Evolutionary conservation across 306 rosid genomes (phyloP), one percentile per base, ranked within the genome.

Genomic region (Quercus bicolor): DNA sequence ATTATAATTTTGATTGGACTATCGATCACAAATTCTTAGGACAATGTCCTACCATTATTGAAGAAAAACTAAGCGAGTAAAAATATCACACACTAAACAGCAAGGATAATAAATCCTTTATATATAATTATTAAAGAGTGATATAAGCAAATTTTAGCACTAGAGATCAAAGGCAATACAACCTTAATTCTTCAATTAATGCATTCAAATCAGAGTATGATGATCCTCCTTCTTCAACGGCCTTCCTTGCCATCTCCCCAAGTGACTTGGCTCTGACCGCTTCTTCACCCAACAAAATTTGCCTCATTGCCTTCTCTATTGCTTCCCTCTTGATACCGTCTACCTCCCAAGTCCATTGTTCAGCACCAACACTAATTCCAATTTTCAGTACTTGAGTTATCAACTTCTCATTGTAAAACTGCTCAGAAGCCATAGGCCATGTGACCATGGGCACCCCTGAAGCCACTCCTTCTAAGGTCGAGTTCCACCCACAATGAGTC

Each of bases 401-500:
- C 28, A 86, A 19, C 53, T 80, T 86, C 78, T 86, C 89, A 16
- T 79, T 86, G 78, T 76, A 82, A 62, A 86, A 86, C 20, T 79
- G 84, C 75, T 86, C 86, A 0, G 69, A 78, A 2, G 55, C 9
- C 2, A 79, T 33, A 1, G 88, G 88, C 88, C 86, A 82, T 1
- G 80, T 76, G 12, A 77, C 79, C 86, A 85, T 82, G 4, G 84
- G 82, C 11, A 79, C 60, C 13, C 84, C 82, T 0, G 79, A 71
- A 6, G 78, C 14, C 21, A 82, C 77, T 3, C 70, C 84, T 54
- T 85, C 82, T 3, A 79, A 48, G 0, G 66, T 62, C 0, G 86
- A 76, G 20, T 82, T 82, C 89, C 86, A 85, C 5, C 89, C 86
- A 43, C 84, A 85, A 66, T 85, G 86, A 0, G 84, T 85, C 78